These are phyloP conservation scores for Eucalyptus paniculata DNA, from an alignment of 345 rosid species.

Conservation along the genomic window DNA sequence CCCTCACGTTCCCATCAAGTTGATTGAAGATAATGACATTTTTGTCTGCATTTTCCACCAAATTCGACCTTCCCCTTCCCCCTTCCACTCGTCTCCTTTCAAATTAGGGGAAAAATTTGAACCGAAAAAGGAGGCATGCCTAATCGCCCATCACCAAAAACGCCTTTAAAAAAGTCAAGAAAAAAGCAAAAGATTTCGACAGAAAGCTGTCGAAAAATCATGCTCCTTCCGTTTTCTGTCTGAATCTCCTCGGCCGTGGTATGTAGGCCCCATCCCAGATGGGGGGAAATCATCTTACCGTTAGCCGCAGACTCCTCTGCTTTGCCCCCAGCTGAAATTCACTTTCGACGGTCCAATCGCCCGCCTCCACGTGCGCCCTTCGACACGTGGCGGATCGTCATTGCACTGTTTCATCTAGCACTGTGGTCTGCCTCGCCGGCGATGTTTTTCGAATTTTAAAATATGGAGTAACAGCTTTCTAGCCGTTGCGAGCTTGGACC, in stretches of 20 bases:
- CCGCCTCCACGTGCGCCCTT: neutral
- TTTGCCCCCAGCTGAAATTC: neutral
- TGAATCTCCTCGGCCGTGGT: neutral
- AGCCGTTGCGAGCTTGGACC: conserved; percentile 57
- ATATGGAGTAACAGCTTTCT: conserved; percentile 10
- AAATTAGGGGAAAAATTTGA: neutral
- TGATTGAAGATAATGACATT: neutral
- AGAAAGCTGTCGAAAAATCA: neutral
- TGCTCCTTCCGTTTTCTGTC: neutral
- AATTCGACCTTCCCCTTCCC: neutral
- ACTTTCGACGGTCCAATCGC: neutral
- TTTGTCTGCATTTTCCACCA: neutral
- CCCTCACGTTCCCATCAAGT: neutral
- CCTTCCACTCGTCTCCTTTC: neutral
- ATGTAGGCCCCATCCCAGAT: neutral
- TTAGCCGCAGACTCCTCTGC: neutral
- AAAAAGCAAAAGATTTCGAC: neutral
- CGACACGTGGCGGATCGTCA: neutral
- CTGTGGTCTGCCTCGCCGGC: neutral
- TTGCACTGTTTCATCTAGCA: neutral
- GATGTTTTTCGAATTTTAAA: conserved; percentile 7
- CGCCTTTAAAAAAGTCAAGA: neutral
- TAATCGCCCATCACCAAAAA: neutral
- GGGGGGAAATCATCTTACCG: neutral
- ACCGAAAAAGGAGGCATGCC: neutral